These are phyloP conservation scores for Neurospora sp. DNA, from an alignment of 495 filamentous ascomycete species.

Conservation along the genomic window DNA sequence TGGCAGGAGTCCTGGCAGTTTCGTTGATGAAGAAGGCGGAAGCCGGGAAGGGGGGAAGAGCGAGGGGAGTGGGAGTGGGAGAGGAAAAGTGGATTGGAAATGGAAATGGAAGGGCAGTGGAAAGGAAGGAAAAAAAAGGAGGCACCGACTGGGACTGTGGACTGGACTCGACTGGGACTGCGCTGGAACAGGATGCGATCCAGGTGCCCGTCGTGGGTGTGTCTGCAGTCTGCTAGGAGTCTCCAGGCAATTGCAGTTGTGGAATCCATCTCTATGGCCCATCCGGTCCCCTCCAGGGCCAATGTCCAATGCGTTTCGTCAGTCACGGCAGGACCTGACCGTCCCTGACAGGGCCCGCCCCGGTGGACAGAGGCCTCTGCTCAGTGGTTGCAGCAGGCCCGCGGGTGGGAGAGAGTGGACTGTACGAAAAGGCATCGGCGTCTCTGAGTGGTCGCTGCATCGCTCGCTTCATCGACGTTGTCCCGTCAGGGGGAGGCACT, in stretches of 20 bases:
- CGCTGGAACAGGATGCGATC: neutral
- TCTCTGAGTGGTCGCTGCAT: neutral
- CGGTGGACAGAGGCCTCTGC: neutral
- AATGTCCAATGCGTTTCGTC: neutral
- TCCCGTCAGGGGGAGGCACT: neutral
- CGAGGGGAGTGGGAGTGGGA: neutral
- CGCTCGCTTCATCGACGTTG: neutral
- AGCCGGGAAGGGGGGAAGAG: neutral
- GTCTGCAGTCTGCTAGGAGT: neutral
- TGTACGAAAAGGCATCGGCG: neutral
- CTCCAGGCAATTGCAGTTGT: neutral
- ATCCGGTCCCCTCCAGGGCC: neutral
- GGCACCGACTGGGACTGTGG: neutral
- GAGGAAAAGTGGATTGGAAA: neutral
- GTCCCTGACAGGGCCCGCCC: neutral
- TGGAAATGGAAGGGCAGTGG: neutral
- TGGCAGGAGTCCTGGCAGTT: neutral
- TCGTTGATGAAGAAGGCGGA: neutral
- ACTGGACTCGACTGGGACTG: neutral
- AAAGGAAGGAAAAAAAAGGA: neutral
- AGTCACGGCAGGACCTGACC: neutral
- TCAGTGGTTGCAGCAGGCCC: neutral
- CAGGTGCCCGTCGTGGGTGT: neutral
- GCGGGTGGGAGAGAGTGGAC: neutral
- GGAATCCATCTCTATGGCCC: neutral